Evolutionary conservation across 2,329 filamentous ascomycete genomes (phyloP), one percentile per base, ranked within the genome.

Genomic region (Curvularia lunata): DNA sequence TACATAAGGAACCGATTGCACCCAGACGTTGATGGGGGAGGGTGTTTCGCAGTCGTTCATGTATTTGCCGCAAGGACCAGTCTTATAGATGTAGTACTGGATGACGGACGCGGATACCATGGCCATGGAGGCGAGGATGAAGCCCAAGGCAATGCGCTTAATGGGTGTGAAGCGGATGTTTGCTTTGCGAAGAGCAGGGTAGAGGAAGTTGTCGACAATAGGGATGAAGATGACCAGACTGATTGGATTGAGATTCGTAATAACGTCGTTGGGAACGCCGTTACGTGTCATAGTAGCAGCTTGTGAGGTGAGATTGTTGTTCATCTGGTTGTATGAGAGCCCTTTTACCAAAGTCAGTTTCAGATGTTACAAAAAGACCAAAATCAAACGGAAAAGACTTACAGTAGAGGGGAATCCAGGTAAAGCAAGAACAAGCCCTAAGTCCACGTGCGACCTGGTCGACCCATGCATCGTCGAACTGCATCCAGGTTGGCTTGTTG

Each of bases 401-500:
- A 72, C 73, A 77, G 71, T 76, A 77, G 6, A 77, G 69, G 13
- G 75, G 75, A 43, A 76, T 75, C 71, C 74, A 93, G 32, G 91
- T 89, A 63, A 85, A 71, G 59, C 74, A 75, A 40, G 73, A 75
- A 67, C 74, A 76, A 21, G 75, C 75, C 55, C 74, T 73, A 8
- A 77, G 63, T 62, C 75, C 75, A 66, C 75, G 73, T 38, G 74
- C 74, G 28, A 77, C 75, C 53, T 77, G 73, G 61, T 92, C 90
- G 32, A 94, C 90, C 90, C 90, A 94, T 51, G 86, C 85, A 65
- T 94, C 91, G 61, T 94, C 90, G 66, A 92, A 92, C 0, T 87
- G 90, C 88, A 93, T 92, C 89, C 89, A 93, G 0, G 54, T 40
- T 0, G 90, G 90, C 53, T 87, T 86, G 62, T 81, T 73, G 1